Percentiles rank a stretch among this genome's conserved stretches.
Conservation (phyloP, 2,329 filamentous ascomycete species). For the Fusarium solani-melongenae region DNA sequence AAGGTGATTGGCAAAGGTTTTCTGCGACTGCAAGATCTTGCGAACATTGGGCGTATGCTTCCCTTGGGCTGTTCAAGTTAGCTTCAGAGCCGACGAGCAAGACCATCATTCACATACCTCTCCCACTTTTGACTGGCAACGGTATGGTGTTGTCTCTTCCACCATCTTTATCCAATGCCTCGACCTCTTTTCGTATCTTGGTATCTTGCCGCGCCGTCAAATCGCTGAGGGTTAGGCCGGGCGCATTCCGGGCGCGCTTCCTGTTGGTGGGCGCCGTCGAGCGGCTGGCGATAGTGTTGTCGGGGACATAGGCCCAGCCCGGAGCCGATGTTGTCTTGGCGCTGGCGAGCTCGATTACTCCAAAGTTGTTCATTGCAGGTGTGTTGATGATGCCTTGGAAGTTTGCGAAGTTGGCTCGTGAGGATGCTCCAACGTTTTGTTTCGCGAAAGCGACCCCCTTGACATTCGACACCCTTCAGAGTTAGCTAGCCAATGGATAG, state of each 20-base stretch:
- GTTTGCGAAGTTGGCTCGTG: slow-evolving; percentile 1
- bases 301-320: slow-evolving; percentile 92
- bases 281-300: slow-evolving; percentile 68
- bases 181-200: slow-evolving; percentile 83
- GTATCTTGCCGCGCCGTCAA: slow-evolving; percentile 84
- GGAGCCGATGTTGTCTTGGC: slow-evolving; percentile 77
- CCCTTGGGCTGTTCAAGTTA: slow-evolving; percentile 50
- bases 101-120: slow-evolving; percentile 47
- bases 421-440: not conserved
- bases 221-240: slow-evolving; percentile 67
- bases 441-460: not conserved
- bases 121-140: slow-evolving; percentile 66
- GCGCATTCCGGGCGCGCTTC: slow-evolving; percentile 76
- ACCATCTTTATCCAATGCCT: slow-evolving; percentile 85
- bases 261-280: slow-evolving; percentile 68
- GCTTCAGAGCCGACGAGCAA: not conserved
- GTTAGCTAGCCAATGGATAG: not conserved
- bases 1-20: slow-evolving; percentile 85
- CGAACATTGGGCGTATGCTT: slow-evolving; percentile 78
- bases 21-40: slow-evolving; percentile 82
- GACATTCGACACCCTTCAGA: not conserved
- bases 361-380: slow-evolving; percentile 70
- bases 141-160: slow-evolving; percentile 78
- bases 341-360: slow-evolving; percentile 85
- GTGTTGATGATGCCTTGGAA: not conserved